Evolutionary conservation across 495 filamentous ascomycete species (phyloP), one percentile per base, ranked within the genome.

Genomic region (Saxophila tyrrhenica): DNA sequence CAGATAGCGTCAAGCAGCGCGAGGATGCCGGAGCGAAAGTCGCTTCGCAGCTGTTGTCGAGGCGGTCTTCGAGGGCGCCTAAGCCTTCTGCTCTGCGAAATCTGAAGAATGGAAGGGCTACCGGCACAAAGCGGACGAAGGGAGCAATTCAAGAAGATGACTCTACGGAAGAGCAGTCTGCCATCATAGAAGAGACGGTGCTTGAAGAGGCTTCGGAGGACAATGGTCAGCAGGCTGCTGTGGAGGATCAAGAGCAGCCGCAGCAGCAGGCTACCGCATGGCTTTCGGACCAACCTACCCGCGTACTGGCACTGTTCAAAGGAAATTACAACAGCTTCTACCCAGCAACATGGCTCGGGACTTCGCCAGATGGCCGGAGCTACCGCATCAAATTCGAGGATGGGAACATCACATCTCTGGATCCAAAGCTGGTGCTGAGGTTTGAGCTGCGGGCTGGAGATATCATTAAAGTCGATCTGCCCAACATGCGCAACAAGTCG

Each of bases 341-440:
- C 44, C 68, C 71, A 3, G 71, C 71, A 9, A 70, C 67, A 0
- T 73, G 67, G 50, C 52, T 71, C 17, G 61, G 54, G 47, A 43
- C 25, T 32, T 50, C 51, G 10, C 13, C 25, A 7, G 48, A 49
- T 25, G 57, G 58, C 21, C 24, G 24, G 10, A 51, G 24, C 15
- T 54, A 63, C 25, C 48, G 55, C 21, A 54, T 74, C 15, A 62
- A 64, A 13, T 74, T 72, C 51, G 71, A 73, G 55, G 70, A 74
- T 53, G 69, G 63, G 0, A 66, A 62, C 2, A 39, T 62, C 15
- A 60, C 63, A 23, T 19, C 11, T 11, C 5, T 66, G 3, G 66
- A 69, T 0, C 1, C 51, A 1, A 21, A 51, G 0, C 42, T 65
- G 15, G 57, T 72, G 0, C 51, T 58, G 10, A 46, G 56, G 7